Evolutionary conservation across 208 protist species (phyloP).

Genomic region (Trichomonas vaginalis): DNA sequence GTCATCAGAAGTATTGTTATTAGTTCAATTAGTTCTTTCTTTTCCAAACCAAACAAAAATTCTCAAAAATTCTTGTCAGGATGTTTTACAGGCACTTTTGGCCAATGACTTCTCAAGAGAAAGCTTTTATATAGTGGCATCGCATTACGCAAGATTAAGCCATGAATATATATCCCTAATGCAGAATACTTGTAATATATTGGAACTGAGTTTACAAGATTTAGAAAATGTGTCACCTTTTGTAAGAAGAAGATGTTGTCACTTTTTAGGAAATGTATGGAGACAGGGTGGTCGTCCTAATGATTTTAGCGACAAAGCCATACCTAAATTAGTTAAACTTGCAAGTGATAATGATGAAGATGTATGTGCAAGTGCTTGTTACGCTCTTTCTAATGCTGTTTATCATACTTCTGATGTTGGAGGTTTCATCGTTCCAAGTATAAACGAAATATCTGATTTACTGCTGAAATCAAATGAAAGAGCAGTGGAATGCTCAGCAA

Average conservation of each 20-base stretch:
- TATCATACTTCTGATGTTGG: neutral
- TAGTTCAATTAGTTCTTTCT: neutral
- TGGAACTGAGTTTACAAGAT: neutral
- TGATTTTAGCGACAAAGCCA: neutral
- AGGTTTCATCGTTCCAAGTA: neutral
- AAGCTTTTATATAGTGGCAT: neutral
- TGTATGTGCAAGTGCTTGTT: neutral
- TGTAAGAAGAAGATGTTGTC: neutral
- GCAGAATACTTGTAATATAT: neutral
- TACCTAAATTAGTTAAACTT: neutral
- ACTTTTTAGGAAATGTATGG: neutral
- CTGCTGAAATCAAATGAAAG: neutral
- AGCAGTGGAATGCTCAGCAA: neutral
- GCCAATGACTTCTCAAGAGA: neutral
- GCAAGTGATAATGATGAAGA: neutral
- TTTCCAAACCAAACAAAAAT: neutral
- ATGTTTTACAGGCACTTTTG: neutral
- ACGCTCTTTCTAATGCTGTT: constrained; percentile 12
- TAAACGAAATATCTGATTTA: neutral
- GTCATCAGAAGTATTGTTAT: neutral
- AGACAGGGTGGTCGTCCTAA: neutral
- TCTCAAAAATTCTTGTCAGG: neutral
- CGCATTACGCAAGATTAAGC: neutral
- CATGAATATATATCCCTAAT: neutral
- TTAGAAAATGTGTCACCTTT: neutral